Evolutionary conservation across 1,284 basidiomycete genomes (phyloP).

Genomic region (Gymnopus androsaceus): DNA sequence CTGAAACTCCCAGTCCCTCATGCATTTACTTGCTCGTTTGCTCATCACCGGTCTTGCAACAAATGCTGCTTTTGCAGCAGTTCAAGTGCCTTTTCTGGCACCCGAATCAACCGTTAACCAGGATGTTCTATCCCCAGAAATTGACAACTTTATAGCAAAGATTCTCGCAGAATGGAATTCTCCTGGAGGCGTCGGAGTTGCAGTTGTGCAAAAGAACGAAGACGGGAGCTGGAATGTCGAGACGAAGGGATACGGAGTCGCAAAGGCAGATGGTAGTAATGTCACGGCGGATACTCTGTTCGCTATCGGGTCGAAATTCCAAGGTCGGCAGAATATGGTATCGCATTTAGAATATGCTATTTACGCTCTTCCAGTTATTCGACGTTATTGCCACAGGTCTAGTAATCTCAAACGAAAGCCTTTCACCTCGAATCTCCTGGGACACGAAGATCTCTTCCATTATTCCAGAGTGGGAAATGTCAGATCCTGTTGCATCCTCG

Average conservation of each 20-base stretch:
- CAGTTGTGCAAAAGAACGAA: constrained; percentile 21
- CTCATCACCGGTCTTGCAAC: constrained; percentile 19
- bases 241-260: constrained; percentile 17
- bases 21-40: no score
- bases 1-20: no score
- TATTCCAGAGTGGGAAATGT: constrained; percentile 24
- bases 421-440: constrained; percentile 28
- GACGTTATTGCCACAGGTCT: constrained; percentile 26
- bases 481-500: constrained; percentile 23
- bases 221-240: constrained; percentile 17
- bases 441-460: constrained; percentile 25
- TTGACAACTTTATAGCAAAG: constrained; percentile 21
- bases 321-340: neutral
- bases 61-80: neutral
- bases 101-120: neutral
- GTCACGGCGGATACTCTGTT: constrained; percentile 15
- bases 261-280: constrained; percentile 13
- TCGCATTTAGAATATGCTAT: neutral
- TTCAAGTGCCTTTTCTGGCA: neutral
- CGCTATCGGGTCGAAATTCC: constrained; percentile 18
- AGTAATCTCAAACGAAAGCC: constrained; percentile 27
- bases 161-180: constrained; percentile 25
- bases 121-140: constrained; percentile 17
- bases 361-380: constrained; percentile 23
- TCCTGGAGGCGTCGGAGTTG: constrained; percentile 23